phyloP scores from a whole-genome alignment of 2,329 filamentous ascomycete species.

The Aspergillus ustus region DNA sequence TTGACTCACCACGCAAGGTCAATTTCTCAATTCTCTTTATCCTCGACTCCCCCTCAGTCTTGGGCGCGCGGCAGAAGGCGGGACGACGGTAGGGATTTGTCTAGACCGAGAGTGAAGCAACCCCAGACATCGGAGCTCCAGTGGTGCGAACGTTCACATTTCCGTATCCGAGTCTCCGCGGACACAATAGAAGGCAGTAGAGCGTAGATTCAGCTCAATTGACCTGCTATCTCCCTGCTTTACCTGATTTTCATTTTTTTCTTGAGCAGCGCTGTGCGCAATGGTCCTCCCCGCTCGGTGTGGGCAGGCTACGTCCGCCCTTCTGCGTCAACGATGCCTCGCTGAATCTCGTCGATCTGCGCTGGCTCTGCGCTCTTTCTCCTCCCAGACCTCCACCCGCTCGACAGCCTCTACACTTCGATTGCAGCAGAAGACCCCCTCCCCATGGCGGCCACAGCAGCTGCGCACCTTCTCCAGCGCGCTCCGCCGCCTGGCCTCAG shows the following conservation, averaged over 20 bases:
- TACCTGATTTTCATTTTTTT: conserved; percentile 18
- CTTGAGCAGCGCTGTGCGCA: conserved; percentile 40
- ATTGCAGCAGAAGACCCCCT: conserved; percentile 41
- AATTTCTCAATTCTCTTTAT: conserved; percentile 15
- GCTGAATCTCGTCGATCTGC: conserved; percentile 41
- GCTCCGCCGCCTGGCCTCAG: conserved; percentile 42
- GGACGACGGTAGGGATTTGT: conserved; percentile 27
- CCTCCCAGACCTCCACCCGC: conserved; percentile 39
- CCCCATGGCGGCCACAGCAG: conserved; percentile 47
- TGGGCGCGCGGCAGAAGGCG: conserved; percentile 30
- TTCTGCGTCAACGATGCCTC: conserved; percentile 49
- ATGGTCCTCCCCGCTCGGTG: conserved; percentile 53
- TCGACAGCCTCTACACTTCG: conserved; percentile 40
- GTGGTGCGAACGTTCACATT: conserved; percentile 13
- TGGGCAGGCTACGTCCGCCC: conserved; percentile 47
- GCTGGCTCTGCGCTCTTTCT: conserved; percentile 44
- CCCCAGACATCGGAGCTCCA: conserved; percentile 12
- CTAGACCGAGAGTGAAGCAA: conserved; percentile 18
- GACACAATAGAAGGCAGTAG: conserved; percentile 16
- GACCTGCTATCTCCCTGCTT: conserved; percentile 16
- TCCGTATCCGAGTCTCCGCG: conserved; percentile 13
- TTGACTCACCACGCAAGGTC: conserved; percentile 21
- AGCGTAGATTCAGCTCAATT: conserved; percentile 23
- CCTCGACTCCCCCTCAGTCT: conserved; percentile 22
- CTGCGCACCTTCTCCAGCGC: conserved; percentile 49